These are phyloP conservation scores for Phytophthora vignae DNA, from an alignment of 352 stramenopile genomes.

Conservation along the genomic window DNA sequence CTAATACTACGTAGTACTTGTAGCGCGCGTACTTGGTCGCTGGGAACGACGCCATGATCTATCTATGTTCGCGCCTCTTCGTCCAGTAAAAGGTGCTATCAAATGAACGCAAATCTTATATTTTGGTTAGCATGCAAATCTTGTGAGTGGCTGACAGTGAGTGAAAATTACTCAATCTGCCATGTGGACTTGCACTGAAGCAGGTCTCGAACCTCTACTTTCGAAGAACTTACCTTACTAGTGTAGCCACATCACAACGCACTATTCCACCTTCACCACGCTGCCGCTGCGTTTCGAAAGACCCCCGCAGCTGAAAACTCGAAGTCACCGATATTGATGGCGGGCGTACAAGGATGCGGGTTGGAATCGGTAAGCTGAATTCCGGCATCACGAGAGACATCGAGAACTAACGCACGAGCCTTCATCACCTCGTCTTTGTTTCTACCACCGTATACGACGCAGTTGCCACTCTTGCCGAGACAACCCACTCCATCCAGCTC, in stretches of 20 bases:
- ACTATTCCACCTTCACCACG: not conserved
- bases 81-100: not conserved
- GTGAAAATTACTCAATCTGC: too few relatives aligned
- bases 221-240: too few relatives aligned
- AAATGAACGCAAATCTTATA: not conserved
- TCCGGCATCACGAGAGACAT: not conserved
- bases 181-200: too few relatives aligned
- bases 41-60: not conserved
- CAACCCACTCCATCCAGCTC: conserved; percentile 14
- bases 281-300: conserved; percentile 3
- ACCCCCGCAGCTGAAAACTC: conserved; percentile 18
- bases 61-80: not conserved
- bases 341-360: conserved; percentile 3
- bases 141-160: too few relatives aligned
- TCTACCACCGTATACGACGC: conserved; percentile 10
- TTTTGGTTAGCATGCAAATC: too few relatives aligned
- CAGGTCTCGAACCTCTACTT: too few relatives aligned
- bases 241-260: too few relatives aligned
- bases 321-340: conserved; percentile 10
- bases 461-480: not conserved
- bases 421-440: conserved; percentile 14
- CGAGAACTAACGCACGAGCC: conserved; percentile 1
- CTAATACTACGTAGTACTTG: not conserved
- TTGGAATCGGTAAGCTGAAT: conserved; percentile 8
- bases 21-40: not conserved